Evolutionary conservation across 2,329 filamentous ascomycete genomes (phyloP).

Genomic region (Drechslerella dactyloides): DNA sequence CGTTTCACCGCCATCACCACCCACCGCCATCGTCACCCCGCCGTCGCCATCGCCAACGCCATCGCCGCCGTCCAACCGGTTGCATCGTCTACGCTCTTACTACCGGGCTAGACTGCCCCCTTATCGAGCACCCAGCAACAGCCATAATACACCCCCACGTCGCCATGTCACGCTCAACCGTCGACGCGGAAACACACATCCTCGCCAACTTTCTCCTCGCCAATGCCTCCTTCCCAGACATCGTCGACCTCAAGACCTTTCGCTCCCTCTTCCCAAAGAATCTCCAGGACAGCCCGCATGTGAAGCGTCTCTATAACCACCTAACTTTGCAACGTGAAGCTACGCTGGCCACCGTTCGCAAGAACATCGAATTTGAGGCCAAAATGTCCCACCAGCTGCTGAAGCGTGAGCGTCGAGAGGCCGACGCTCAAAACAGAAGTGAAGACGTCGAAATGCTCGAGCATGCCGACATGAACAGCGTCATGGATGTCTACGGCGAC

Average conservation of each 20-base stretch:
- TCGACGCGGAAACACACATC: conserved; percentile 69
- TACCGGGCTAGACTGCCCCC: too few relatives aligned
- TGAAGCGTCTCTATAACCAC: conserved; percentile 77
- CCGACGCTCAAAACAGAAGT: conserved; percentile 63
- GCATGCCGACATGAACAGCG: conserved; percentile 69
- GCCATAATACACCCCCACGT: background rate
- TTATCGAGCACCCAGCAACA: background rate
- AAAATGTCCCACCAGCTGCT: conserved; percentile 66
- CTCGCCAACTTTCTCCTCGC: conserved; percentile 78
- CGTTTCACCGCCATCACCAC: background rate
- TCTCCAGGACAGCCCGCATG: conserved; percentile 69
- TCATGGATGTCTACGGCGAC: conserved; percentile 59
- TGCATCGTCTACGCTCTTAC: too few relatives aligned
- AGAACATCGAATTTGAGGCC: conserved; percentile 70
- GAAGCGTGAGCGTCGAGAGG: conserved; percentile 62
- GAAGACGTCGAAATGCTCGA: conserved; percentile 67
- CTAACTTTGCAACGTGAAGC: conserved; percentile 75
- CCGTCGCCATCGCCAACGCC: background rate
- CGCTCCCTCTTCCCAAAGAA: conserved; percentile 74
- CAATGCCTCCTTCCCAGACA: conserved; percentile 74
- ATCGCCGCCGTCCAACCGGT: too few relatives aligned
- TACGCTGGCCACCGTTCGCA: conserved; percentile 67
- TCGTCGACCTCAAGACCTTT: conserved; percentile 77
- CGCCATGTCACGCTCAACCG: conserved; percentile 69
- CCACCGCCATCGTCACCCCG: background rate